These are phyloP conservation scores for Ogataea naganishii DNA, from an alignment of 805 yeast genomes.

Conservation along the genomic window DNA sequence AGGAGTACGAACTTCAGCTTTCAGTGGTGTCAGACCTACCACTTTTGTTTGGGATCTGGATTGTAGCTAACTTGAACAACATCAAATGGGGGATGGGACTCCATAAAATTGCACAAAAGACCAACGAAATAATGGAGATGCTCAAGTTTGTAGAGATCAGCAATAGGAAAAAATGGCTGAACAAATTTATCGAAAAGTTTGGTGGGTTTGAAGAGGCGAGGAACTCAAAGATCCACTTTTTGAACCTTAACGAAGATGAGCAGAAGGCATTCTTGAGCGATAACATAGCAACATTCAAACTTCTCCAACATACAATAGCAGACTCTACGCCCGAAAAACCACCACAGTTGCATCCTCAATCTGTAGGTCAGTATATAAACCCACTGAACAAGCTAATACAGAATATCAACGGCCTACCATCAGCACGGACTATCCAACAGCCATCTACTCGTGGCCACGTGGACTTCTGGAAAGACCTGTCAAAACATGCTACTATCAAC, in stretches of 20 bases:
- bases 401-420: conserved; percentile 20
- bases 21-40: conserved; percentile 56
- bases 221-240: conserved; percentile 14
- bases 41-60: conserved; percentile 56
- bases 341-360: conserved; percentile 2
- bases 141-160: conserved; percentile 48
- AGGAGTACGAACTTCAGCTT: conserved; percentile 21
- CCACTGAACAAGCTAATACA: conserved; percentile 23
- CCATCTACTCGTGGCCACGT: conserved; percentile 6
- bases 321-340: neutral
- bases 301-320: conserved; percentile 5
- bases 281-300: conserved; percentile 10
- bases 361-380: conserved; percentile 10
- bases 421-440: no score
- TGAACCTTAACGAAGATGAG: conserved; percentile 15
- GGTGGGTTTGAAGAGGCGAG: conserved; percentile 6
- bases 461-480: conserved; percentile 12
- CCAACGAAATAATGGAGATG: conserved; percentile 50
- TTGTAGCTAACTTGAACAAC: conserved; percentile 54
- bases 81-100: conserved; percentile 40
- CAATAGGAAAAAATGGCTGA: conserved; percentile 53
- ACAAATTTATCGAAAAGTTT: conserved; percentile 40
- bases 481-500: conserved; percentile 13
- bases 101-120: conserved; percentile 28
- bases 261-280: conserved; percentile 15